Evolutionary conservation across 345 rosid species (phyloP).

Genomic region (Turnera subulata): DNA sequence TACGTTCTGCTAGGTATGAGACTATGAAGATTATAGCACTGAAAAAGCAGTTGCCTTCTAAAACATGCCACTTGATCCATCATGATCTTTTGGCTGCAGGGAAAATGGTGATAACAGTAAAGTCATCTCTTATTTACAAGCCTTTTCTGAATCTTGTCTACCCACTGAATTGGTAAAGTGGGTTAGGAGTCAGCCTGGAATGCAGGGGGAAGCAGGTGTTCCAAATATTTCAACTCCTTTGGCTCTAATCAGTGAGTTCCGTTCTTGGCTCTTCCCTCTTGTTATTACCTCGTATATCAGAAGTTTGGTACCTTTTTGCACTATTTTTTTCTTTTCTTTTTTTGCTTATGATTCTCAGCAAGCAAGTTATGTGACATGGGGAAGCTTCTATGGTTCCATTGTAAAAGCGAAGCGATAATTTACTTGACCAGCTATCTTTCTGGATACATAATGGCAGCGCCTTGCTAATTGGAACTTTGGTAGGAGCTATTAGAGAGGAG

Average conservation of each 20-base stretch:
- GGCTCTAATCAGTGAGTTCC: slow-evolving; percentile 59
- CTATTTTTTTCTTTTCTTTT: slow-evolving; percentile 5
- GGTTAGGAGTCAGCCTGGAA: slow-evolving; percentile 44
- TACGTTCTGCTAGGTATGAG: slow-evolving; percentile 44
- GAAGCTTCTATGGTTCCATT: slow-evolving; percentile 15
- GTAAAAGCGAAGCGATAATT: slow-evolving; percentile 19
- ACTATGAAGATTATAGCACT: slow-evolving; percentile 11
- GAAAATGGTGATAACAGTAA: slow-evolving; percentile 40
- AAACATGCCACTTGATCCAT: slow-evolving; percentile 11
- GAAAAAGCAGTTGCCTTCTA: slow-evolving; percentile 7
- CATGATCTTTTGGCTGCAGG: slow-evolving; percentile 35
- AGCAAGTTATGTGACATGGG: slow-evolving; percentile 17
- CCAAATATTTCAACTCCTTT: slow-evolving; percentile 39
- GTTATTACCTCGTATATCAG: slow-evolving; percentile 4
- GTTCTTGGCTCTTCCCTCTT: slow-evolving; percentile 15
- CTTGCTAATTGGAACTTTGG: slow-evolving; percentile 12
- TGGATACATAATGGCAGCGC: slow-evolving; percentile 11
- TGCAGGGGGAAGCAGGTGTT: slow-evolving; percentile 29
- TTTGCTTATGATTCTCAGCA: slow-evolving; percentile 23
- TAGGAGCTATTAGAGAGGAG: slow-evolving; percentile 14
- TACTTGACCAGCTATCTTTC: slow-evolving; percentile 18
- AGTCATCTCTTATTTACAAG: slow-evolving; percentile 36
- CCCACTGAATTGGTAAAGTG: slow-evolving; percentile 49
- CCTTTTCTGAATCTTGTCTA: slow-evolving; percentile 44
- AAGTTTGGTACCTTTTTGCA: slow-evolving; percentile 12